Percentiles rank a stretch among this genome's conserved stretches.
phyloP scores from a whole-genome alignment of 306 rosid genomes.

The Begonia peltatifolia region DNA sequence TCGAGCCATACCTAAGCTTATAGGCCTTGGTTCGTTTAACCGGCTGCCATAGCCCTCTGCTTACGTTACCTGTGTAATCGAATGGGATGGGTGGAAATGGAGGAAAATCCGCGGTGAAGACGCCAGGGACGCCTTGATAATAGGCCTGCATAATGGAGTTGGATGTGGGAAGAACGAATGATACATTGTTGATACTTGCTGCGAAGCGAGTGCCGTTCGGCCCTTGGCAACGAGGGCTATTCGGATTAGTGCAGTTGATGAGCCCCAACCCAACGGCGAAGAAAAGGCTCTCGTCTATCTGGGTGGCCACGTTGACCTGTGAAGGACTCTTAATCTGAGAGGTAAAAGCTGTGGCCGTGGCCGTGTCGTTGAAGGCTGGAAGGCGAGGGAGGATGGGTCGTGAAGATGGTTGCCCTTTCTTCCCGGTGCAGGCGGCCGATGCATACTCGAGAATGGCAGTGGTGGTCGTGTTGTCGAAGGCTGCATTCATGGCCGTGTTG shows the following conservation, averaged over 20 bases:
- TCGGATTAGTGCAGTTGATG: slow-evolving; percentile 67
- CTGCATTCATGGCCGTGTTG: slow-evolving; percentile 56
- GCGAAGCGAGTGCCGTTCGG: slow-evolving; percentile 94
- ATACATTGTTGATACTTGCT: slow-evolving; percentile 80
- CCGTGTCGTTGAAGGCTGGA: slow-evolving; percentile 59
- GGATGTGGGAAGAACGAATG: slow-evolving; percentile 53
- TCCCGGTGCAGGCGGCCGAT: slow-evolving; percentile 18
- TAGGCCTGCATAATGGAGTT: slow-evolving; percentile 82
- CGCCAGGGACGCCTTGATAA: slow-evolving; percentile 53
- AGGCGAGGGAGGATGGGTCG: slow-evolving; percentile 39
- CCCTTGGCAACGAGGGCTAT: slow-evolving; percentile 85
- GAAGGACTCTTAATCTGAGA: slow-evolving; percentile 41
- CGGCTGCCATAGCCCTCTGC: slow-evolving; percentile 71
- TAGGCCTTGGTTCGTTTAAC: slow-evolving; percentile 45
- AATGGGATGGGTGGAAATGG: slow-evolving; percentile 68
- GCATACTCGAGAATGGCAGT: slow-evolving; percentile 83
- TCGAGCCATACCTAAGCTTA: slow-evolving; percentile 58
- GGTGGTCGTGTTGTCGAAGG: slow-evolving; percentile 93
- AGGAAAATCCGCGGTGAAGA: slow-evolving; percentile 78
- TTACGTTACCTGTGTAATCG: slow-evolving; percentile 72
- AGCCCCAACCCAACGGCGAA: slow-evolving; percentile 71
- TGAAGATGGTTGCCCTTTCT: slow-evolving; percentile 16
- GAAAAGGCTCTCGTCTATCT: slow-evolving; percentile 32
- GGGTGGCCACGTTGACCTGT: slow-evolving; percentile 23
- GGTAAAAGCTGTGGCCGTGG: slow-evolving; percentile 50